Percentiles rank a stretch among this genome's conserved stretches.
Evolutionary conservation across 2,329 filamentous ascomycete species (phyloP).

Genomic region (Dichotomopilus funicola): DNA sequence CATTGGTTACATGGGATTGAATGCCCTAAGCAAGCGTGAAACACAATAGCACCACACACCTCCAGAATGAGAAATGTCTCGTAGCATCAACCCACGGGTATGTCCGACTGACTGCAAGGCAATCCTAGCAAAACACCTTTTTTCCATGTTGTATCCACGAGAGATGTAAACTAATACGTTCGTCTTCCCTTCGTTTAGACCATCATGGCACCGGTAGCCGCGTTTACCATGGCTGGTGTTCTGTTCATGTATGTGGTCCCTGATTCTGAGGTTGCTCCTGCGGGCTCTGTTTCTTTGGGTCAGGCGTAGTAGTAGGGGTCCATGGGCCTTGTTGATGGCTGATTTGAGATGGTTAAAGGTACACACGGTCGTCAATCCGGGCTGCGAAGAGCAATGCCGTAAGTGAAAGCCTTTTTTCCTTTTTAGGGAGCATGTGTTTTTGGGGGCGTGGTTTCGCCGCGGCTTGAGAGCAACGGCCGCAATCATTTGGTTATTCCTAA

Average conservation of each 20-base stretch:
- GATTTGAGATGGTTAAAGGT: conserved; percentile 3
- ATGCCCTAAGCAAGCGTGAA: no score
- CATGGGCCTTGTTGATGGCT: background rate
- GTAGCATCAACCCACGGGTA: conserved; percentile 10
- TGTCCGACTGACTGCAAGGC: background rate
- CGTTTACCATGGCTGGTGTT: conserved; percentile 23
- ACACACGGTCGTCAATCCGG: conserved; percentile 21
- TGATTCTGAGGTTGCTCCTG: background rate
- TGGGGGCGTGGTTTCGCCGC: no score
- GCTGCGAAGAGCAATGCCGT: conserved; percentile 21
- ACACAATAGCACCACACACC: background rate
- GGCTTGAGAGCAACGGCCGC: no score
- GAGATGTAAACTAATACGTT: no score
- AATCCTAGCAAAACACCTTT: background rate
- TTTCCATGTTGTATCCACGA: no score
- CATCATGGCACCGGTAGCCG: conserved; percentile 19
- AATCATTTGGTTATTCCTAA: no score
- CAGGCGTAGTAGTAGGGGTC: background rate
- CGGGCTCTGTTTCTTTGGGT: background rate
- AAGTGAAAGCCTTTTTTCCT: background rate
- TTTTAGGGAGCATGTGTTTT: no score
- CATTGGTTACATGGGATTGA: no score
- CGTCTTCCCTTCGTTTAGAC: conserved; percentile 8
- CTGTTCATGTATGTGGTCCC: conserved; percentile 12
- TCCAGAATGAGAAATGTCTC: background rate